Evolutionary conservation across 1,284 basidiomycete species (phyloP).

Genomic region (Austropuccinia psidii): DNA sequence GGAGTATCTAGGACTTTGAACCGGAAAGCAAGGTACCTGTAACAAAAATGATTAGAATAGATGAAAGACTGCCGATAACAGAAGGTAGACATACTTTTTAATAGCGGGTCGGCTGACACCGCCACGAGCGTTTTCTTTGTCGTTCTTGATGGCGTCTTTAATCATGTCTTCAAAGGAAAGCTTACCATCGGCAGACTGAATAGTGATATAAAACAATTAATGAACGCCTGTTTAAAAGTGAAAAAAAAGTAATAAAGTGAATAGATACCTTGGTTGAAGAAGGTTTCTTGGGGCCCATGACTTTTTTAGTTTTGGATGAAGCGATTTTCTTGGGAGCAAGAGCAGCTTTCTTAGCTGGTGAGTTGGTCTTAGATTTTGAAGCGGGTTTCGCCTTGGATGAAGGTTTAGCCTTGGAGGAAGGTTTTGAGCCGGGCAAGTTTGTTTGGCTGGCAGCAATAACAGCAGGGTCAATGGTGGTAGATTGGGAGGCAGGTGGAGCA

Average conservation of each 20-base stretch:
- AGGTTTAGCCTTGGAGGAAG: slow-evolving; percentile 22
- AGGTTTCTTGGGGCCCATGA: slow-evolving; percentile 3
- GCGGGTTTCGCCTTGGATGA: slow-evolving; percentile 24
- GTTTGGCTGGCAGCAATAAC: slow-evolving; percentile 11
- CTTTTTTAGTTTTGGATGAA: neutral
- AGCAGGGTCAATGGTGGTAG: neutral
- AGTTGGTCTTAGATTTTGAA: neutral
- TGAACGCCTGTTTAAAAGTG: neutral
- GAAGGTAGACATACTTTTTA: slow-evolving; percentile 14
- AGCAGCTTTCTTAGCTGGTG: neutral
- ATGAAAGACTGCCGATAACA: neutral
- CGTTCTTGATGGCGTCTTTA: slow-evolving; percentile 31
- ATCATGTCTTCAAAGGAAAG: slow-evolving; percentile 31
- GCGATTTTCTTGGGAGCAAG: slow-evolving; percentile 9
- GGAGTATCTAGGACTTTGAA: slow-evolving; percentile 35
- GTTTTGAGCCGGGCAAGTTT: neutral
- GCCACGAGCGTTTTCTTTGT: slow-evolving; percentile 33
- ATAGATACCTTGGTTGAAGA: neutral
- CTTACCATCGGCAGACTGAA: neutral
- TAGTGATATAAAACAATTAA: neutral
- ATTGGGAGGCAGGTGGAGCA: slow-evolving; percentile 22
- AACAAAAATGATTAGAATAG: neutral
- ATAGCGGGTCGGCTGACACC: slow-evolving; percentile 34
- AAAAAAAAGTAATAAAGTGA: neutral
- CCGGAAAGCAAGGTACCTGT: slow-evolving; percentile 30